phyloP scores from a whole-genome alignment of 202 grass and related monocot genomes.

The Schoenoplectus triqueter region DNA sequence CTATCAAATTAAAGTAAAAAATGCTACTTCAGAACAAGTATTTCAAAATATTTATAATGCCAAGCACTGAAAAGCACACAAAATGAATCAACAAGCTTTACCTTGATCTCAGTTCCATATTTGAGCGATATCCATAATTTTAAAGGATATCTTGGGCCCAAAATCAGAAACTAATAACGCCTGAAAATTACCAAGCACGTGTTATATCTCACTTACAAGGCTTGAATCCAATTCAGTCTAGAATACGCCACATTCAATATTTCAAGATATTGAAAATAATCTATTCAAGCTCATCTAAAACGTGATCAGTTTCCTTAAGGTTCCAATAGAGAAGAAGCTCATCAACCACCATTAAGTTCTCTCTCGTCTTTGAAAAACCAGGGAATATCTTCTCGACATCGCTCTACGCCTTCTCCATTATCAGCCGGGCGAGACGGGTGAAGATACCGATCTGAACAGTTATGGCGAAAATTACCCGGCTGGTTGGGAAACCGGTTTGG shows the following conservation, averaged over 20 bases:
- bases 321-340: conserved; percentile 99
- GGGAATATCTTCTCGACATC: conserved; percentile 98
- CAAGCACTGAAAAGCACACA: neutral
- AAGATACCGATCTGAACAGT: conserved; percentile 94
- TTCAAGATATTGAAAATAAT: conserved; percentile 20
- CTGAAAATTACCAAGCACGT: conserved; percentile 41
- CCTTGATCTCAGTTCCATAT: conserved; percentile 92
- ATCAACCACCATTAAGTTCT: conserved; percentile 90
- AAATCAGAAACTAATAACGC: conserved; percentile 93
- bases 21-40: conserved; percentile 3
- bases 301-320: conserved; percentile 86
- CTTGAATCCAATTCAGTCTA: neutral
- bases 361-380: conserved; percentile 95
- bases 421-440: conserved; percentile 81
- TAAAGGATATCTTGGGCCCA: conserved; percentile 88
- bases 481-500: neutral
- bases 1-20: conserved; percentile 41
- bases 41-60: conserved; percentile 13
- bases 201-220: neutral
- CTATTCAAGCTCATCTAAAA: conserved; percentile 96
- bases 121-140: conserved; percentile 92
- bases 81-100: conserved; percentile 17
- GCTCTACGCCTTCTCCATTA: conserved; percentile 98
- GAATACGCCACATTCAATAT: neutral
- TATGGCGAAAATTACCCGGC: conserved; percentile 48